Base-by-base conservation (phyloP, 371 early-diverging fungal genomes). In the Apophysomyces sp. region DNA sequence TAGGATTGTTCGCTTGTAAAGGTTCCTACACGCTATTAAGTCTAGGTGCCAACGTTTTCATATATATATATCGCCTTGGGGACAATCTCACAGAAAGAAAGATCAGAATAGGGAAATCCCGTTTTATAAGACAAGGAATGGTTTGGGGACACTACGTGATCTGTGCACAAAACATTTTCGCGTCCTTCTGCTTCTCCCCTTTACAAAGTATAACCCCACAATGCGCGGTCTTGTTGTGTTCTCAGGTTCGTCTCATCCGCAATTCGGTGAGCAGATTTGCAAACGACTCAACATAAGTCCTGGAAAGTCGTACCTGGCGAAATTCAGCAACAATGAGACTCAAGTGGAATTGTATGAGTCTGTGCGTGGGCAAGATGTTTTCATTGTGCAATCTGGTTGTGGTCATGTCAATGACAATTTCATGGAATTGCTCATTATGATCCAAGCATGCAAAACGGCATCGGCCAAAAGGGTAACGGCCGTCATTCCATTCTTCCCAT, bases 401-500 rank as follows among this genome's bases (percentile, higher is more conserved):
- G 95, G 95, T 13, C 83, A 91, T 36, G 89, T 94, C 61, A 92
- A 92, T 63, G 91, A 93, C 69, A 85, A 89, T 69, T 75, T 92
- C 51, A 86, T 94, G 64, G 93, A 94, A 68, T 73, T 94, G 28
- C 73, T 92, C 15, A 90, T 93, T 61, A 88, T 94, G 82, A 72
- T 80, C 24, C 74, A 80, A 58, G 96, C 96, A 12, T 97, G 98
- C 80, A 93, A 94, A 71, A 94, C 91, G 0, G 95, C 96, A 8
- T 92, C 92, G 8, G 96, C 95, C 34, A 82, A 83, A 56, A 82
- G 82, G 58, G 82, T 96, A 64, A 95, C 93, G 1, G 96, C 95
- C 9, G 95, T 97, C 36, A 84, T 97, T 51, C 98, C 97, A 8
- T 94, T 91, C 76, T 98, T 95, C 77, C 96, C 96, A 18, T 97